Evolutionary conservation across 1,284 basidiomycete species (phyloP), one percentile per base, ranked within the genome.

Genomic region (Irpex sp.): DNA sequence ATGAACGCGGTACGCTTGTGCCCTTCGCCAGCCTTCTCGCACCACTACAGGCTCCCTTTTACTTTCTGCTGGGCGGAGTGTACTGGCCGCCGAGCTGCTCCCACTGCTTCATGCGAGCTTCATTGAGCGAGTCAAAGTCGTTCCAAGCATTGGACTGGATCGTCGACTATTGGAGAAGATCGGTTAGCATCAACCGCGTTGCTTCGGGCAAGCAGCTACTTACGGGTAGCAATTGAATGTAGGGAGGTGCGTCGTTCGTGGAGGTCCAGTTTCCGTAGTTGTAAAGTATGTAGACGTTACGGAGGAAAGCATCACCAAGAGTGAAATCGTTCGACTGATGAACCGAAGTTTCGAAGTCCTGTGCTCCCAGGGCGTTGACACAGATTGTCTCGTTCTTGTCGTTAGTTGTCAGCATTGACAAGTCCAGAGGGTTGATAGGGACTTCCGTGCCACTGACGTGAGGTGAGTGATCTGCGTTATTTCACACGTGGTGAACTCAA

Each of bases 251-350:
- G 48, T 61, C 58, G 19, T 58, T 51, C n/a, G 44, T 52, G 9
- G 26, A 49, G 37, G 64, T 65, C 58, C 54, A 62, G 56, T 62
- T 64, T 21, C 70, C 69, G 34, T 64, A 69, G 63, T 70, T 59
- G 60, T 64, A 71, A n/a, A 69, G 26, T n/a, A 58, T 52, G 59
- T 71, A 71, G 3, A 63, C 61, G 60, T 70, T 71, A 11, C 68
- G 62, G 48, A 69, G 37, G 64, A 71, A 71, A 0, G 63, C 62
- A 44, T 64, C 64, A 3, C 70, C 70, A 31, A 71, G 60, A 5
- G 68, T 56, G 13, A 64, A 59, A 34, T 62, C 61, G 56, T 19
- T 52, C n/a, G 21, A 17, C n/a, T 52, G 15, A 3, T 26, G 13
- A 47, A n/a, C 19, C 38, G 40, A 57, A 21, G 11, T 21, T 19